phyloP scores from a whole-genome alignment of 305 asterid genomes.

The Fraxinus sp. region DNA sequence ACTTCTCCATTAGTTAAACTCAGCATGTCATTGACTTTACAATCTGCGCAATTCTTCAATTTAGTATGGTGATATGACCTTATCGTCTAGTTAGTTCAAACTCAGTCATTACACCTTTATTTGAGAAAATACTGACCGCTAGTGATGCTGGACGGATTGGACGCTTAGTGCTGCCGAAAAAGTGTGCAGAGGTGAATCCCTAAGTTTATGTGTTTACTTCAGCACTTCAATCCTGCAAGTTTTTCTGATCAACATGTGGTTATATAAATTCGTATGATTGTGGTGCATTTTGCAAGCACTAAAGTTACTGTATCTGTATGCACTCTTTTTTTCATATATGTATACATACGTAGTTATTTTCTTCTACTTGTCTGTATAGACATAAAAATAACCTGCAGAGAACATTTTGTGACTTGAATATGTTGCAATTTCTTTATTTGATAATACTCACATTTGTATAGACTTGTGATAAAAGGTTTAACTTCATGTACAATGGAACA shows the following conservation, averaged over 20 bases:
- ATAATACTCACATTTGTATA: slow-evolving; percentile 8
- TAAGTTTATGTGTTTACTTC: slow-evolving; percentile 21
- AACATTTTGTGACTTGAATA: neutral
- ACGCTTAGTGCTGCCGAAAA: slow-evolving; percentile 91
- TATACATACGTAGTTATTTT: slow-evolving; percentile 8
- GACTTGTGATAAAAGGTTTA: slow-evolving; percentile 22
- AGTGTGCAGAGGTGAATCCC: slow-evolving; percentile 89
- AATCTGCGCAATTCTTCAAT: slow-evolving; percentile 19
- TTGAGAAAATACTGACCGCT: slow-evolving; percentile 92
- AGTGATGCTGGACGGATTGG: slow-evolving; percentile 98
- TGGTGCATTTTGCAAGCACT: slow-evolving; percentile 11
- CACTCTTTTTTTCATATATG: neutral
- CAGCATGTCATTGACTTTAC: slow-evolving; percentile 15
- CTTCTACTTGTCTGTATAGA: neutral
- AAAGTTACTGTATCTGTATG: neutral
- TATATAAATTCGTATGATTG: neutral
- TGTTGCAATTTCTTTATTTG: slow-evolving; percentile 12
- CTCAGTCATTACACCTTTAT: slow-evolving; percentile 75
- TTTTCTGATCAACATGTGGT: slow-evolving; percentile 1
- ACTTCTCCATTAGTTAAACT: slow-evolving; percentile 12
- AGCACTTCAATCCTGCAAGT: slow-evolving; percentile 9
- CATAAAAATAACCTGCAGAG: neutral
- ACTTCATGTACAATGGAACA: slow-evolving; percentile 34
- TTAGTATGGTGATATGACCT: slow-evolving; percentile 38
- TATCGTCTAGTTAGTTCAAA: slow-evolving; percentile 64